Base-by-base conservation (phyloP, 192 early-diverging fungal genomes). In the Backusella morwellensis region DNA sequence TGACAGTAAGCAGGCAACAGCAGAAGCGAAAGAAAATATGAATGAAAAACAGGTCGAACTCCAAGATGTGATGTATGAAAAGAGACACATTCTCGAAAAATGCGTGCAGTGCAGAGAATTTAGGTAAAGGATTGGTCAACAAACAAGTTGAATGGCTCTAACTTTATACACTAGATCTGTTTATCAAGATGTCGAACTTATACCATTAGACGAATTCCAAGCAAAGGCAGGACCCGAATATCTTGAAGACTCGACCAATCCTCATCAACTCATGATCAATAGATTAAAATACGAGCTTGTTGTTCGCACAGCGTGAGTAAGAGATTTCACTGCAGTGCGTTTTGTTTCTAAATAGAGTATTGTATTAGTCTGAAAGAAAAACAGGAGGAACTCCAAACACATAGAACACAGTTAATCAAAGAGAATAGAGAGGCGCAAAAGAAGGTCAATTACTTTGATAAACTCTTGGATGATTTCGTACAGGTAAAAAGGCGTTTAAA, bases 61-160 rank as follows among this genome's bases (percentile, higher is more conserved):
- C 69, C 88, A 89, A 70, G 88, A 90, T 73, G 72, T 87, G 29
- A 80, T 82, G 26, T 91, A 91, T 78, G 90, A 91, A 79, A 77
- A 83, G 35, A 81, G 86, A 23, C 87, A 91, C 68, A 79, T 90
- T 59, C 63, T 86, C 41, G 77, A 83, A 52, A 84, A 89, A 72
- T 90, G 90, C 54, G 85, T 82, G 11, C 87, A 90, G 19, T 88
- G 86, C 69, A 75, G 82, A 54, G 84, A 87, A 8, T 80, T 88
- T 70, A 84, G 88, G 89, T 90, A 38, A 38, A 9, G 36, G 36
- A 81, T 44, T 44, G 14, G 4, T 34, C 21, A 47, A 77, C 17
- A 3, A 7, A 2, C 8, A 4, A 34, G 35, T 12, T 14, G 12
- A 32, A 35, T 23, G 15, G 34, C 78, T 19, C 59, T 82, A 76